Evolutionary conservation across 176 grass and related monocot genomes (phyloP), one percentile per base, ranked within the genome.

Genomic region (Ensete glaucum): DNA sequence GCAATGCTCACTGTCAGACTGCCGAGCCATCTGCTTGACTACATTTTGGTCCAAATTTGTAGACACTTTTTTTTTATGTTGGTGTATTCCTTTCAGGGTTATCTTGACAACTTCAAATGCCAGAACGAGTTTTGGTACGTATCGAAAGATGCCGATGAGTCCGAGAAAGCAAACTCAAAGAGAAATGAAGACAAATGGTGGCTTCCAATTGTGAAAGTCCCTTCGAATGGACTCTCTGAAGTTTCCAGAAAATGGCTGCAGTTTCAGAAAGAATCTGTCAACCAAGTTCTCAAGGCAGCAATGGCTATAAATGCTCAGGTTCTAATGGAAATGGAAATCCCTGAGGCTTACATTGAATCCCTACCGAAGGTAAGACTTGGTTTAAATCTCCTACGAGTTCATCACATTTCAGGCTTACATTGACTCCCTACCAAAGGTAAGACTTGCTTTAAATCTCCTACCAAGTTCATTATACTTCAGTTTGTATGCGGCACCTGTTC

Each of bases 241-340:
- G 2, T 16, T 53, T 53, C n/a, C 70, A 52, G 20, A 53, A 72
- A 23, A 23, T 72, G 70, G 70, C 22, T 72, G 49, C 16, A 23
- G 17, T 72, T 53, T 53, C 70, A 72, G 52, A 72, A 72, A 53
- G 50, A 72, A 53, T 72, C 50, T 0, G 3, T 72, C 5, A 72
- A 72, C 19, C 70, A 72, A 72, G 50, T 72, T 53, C 70, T 72
- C 50, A 72, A 72, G 51, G 70, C 70, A 72, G 70, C 70, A 12
- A 72, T 72, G 70, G 70, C 50, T 25, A 72, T 72, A 53, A 72
- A 72, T 53, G 70, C 70, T 72, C 70, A 72, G 50, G 51, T 72
- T 53, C 70, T 72, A 13, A 72, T 24, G 49, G 70, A 72, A 72
- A 72, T 72, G 51, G 70, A 72, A 22, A 23, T 72, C 70, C 70